Base-by-base conservation (phyloP, 2,329 filamentous ascomycete genomes). In the Aspergillus candidus region DNA sequence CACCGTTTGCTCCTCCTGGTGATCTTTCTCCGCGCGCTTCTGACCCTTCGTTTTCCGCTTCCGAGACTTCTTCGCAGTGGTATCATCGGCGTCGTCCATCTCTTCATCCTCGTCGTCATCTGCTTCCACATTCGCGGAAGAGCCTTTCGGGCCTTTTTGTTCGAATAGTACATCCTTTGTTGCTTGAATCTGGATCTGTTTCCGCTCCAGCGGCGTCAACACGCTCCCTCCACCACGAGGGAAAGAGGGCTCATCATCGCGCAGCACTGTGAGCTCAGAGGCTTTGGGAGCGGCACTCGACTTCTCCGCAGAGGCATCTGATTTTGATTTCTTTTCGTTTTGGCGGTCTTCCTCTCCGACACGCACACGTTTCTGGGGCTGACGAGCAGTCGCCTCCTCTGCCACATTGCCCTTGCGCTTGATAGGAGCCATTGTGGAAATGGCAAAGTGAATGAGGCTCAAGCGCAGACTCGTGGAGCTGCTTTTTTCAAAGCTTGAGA, bases 131-230 rank as follows among this genome's bases (percentile, higher is more conserved):
- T 55, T 52, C 46, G 54, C 72, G 49, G 77, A 73, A 22, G 68
- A 61, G 35, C 70, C 68, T 44, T 76, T 74, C 40, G 72, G 70
- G 38, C 79, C 79, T 54, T 84, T 78, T 57, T 94, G 84, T 68
- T 97, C 93, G 62, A 91, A 93, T 32, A 94, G 73, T 33, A 90
- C 93, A 73, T 98, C 93, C 57, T 85, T 83, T 61, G 86, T 93
- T 36, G 93, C 93, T 68, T 97, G 86, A 46, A 94, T 84, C 59
- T 93, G 85, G 51, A 98, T 97, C 68, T 97, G 88, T 71, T 95
- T 96, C 63, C 94, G 86, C 66, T 98, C 93, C 40, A 98, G 74
- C 14, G 93, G 90, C 2, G 93, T 96, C 62, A 98, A 72, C 41
- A 95, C 77, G 61, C 88, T 94, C 41, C 82, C 91, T 35, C 93